These are phyloP conservation scores for Huntiella omanensis DNA, from an alignment of 2,329 filamentous ascomycete species.

Conservation along the genomic window DNA sequence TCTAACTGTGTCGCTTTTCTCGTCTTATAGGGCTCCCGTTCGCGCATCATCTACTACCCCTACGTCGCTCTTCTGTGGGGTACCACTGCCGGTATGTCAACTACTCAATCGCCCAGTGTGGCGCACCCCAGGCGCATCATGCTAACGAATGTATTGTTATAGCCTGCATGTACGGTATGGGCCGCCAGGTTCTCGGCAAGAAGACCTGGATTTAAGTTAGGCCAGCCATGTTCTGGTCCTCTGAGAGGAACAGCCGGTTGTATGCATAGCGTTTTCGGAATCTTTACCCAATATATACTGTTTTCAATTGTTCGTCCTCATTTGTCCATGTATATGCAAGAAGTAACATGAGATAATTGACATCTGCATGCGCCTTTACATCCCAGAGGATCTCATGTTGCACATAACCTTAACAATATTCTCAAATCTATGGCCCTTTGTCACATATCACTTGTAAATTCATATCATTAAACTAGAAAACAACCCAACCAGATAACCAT, in stretches of 20 bases:
- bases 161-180: conserved; percentile 52
- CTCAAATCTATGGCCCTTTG: no score
- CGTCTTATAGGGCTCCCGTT: conserved; percentile 37
- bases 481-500: neutral
- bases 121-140: neutral
- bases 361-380: no score
- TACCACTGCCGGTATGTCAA: conserved; percentile 38
- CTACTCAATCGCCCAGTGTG: neutral
- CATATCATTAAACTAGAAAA: conserved; percentile 4
- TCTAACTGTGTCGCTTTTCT: neutral
- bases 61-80: conserved; percentile 49
- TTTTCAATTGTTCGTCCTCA: neutral
- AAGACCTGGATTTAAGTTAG: conserved; percentile 50
- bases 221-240: neutral
- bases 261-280: neutral
- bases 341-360: neutral
- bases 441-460: neutral
- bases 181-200: conserved; percentile 55
- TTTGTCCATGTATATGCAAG: neutral
- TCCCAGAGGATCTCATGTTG: no score
- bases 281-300: neutral
- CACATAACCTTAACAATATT: no score
- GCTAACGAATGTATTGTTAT: conserved; percentile 13
- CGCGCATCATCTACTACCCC: conserved; percentile 45
- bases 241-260: neutral